Conservation (phyloP, 2,329 filamentous ascomycete genomes). For the Aspergillus latus region DNA sequence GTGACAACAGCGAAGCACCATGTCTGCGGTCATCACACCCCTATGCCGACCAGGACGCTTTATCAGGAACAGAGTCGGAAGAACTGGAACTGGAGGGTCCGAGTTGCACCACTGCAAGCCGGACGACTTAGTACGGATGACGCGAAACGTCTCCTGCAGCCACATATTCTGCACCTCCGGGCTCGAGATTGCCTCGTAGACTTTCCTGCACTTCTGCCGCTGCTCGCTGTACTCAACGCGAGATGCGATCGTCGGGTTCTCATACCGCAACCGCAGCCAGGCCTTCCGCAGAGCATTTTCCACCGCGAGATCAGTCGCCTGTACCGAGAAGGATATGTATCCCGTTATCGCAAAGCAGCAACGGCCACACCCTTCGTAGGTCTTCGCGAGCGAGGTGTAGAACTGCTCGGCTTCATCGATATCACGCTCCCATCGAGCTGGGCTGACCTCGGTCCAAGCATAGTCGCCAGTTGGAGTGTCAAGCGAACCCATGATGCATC, state of each 20-base stretch:
- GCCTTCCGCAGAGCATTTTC: constrained; percentile 20
- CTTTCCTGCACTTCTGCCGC: constrained; percentile 22
- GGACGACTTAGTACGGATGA: constrained; percentile 15
- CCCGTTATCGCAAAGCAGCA: constrained; percentile 47
- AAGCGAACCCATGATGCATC: constrained; percentile 7
- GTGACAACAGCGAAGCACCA: constrained; percentile 25
- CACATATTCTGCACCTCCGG: constrained; percentile 11
- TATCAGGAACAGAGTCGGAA: constrained; percentile 28
- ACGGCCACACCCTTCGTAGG: constrained; percentile 40
- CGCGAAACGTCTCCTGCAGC: constrained; percentile 21
- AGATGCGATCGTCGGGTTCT: constrained; percentile 27
- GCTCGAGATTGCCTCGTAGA: constrained; percentile 19
- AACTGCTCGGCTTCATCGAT: constrained; percentile 46
- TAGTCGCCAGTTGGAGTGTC: not conserved
- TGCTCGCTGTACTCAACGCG: constrained; percentile 21
- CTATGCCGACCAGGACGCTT: not conserved
- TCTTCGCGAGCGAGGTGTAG: constrained; percentile 39
- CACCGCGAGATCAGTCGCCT: constrained; percentile 1
- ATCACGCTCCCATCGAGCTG: constrained; percentile 26
- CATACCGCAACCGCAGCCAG: constrained; percentile 25
- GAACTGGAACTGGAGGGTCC: constrained; percentile 24
- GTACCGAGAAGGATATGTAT: constrained; percentile 29
- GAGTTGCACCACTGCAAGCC: constrained; percentile 28
- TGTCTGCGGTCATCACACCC: constrained; percentile 9
- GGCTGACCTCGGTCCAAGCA: constrained; percentile 8